A percentile compares a stretch with the other conserved stretches of the same genome.
Evolutionary conservation across 176 grass and related monocot genomes (phyloP).

Genomic region (Triticum urartu): DNA sequence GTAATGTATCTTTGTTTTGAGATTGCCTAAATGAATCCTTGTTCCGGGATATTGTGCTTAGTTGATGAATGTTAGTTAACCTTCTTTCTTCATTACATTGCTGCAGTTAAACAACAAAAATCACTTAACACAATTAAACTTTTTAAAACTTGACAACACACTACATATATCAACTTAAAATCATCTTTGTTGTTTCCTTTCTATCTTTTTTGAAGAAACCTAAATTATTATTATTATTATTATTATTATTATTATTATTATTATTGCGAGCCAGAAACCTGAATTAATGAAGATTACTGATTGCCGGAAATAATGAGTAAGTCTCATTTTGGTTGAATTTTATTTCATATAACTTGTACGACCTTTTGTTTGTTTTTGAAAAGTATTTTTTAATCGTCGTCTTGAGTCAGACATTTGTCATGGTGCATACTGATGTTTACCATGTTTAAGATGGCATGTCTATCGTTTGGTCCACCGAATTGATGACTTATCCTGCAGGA

Average conservation of each 20-base stretch:
- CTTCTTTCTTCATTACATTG: not conserved
- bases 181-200: not conserved
- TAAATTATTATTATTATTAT: too few relatives aligned
- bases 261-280: not conserved
- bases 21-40: too few relatives aligned
- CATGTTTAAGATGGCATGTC: conserved; percentile 11
- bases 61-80: not conserved
- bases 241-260: too few relatives aligned
- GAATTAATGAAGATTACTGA: not conserved
- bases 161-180: not conserved
- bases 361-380: not conserved
- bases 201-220: not conserved
- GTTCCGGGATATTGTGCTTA: too few relatives aligned
- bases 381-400: not conserved
- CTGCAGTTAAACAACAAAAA: not conserved
- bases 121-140: not conserved
- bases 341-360: not conserved
- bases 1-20: too few relatives aligned
- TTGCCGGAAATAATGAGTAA: not conserved
- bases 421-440: conserved; percentile 19
- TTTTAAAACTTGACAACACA: not conserved
- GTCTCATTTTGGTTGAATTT: not conserved
- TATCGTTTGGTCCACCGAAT: conserved; percentile 13
- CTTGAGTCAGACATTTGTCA: conserved; percentile 11
- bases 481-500: not conserved